Evolutionary conservation across 2,329 filamentous ascomycete genomes (phyloP).

Genomic region (Colletotrichum tropicicola): DNA sequence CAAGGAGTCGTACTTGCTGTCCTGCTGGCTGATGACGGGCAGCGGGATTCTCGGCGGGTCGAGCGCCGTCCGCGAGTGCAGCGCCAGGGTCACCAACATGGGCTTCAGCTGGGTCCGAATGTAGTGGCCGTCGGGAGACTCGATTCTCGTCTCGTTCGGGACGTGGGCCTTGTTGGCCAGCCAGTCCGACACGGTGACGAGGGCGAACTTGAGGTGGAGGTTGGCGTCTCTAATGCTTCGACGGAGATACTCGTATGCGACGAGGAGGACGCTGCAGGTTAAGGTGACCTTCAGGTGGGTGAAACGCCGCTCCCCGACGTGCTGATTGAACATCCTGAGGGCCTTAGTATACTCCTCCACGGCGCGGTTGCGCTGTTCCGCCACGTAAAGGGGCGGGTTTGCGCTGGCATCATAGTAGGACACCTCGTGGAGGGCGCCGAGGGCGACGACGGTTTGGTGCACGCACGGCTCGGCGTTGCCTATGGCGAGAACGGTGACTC

Average conservation of each 20-base stretch:
- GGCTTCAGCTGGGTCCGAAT: slow-evolving; percentile 5
- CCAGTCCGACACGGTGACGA: slow-evolving; percentile 21
- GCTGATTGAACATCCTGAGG: background rate
- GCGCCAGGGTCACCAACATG: slow-evolving; percentile 3
- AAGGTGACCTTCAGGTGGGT: slow-evolving; percentile 22
- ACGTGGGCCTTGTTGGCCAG: slow-evolving; percentile 5
- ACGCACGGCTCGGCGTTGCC: slow-evolving; percentile 11
- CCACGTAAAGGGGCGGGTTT: background rate
- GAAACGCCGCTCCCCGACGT: background rate
- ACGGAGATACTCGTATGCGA: slow-evolving; percentile 23
- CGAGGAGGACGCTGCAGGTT: slow-evolving; percentile 14
- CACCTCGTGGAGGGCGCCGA: slow-evolving; percentile 19
- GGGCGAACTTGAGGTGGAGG: background rate
- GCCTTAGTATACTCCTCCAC: slow-evolving; percentile 7
- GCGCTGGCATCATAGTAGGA: background rate
- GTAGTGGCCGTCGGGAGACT: slow-evolving; percentile 13
- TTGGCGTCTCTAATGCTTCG: slow-evolving; percentile 1
- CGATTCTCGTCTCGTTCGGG: background rate
- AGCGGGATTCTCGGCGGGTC: background rate
- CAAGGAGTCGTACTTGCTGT: background rate
- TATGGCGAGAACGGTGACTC: slow-evolving; percentile 3
- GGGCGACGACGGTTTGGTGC: slow-evolving; percentile 18
- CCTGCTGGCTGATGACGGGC: background rate
- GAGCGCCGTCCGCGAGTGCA: background rate
- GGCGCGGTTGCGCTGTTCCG: background rate